phyloP scores from a whole-genome alignment of 148 eudicot species.

The Rhododendron williamsianum region DNA sequence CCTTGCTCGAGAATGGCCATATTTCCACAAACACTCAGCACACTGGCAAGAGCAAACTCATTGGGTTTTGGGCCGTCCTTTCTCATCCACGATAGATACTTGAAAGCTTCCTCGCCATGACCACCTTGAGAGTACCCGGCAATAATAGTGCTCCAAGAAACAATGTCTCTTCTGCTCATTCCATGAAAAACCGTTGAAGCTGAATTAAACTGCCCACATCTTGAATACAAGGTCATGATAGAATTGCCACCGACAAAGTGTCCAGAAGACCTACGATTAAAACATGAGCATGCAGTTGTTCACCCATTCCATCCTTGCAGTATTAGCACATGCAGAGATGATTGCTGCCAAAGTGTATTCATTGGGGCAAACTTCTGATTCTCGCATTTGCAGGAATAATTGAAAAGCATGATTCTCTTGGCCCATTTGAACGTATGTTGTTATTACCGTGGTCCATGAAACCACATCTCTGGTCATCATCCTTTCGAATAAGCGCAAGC shows the following conservation, averaged over 20 bases:
- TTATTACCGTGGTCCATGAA: constrained; percentile 76
- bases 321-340: constrained; percentile 28
- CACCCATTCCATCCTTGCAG: constrained; percentile 43
- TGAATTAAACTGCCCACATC: constrained; percentile 47
- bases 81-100: constrained; percentile 59
- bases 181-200: constrained; percentile 46
- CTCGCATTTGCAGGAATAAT: not conserved
- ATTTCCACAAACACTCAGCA: constrained; percentile 66
- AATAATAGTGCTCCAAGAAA: constrained; percentile 1
- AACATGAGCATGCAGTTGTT: constrained; percentile 71
- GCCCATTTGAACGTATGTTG: constrained; percentile 52
- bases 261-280: constrained; percentile 35
- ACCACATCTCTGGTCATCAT: constrained; percentile 72
- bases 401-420: not conserved
- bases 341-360: constrained; percentile 80
- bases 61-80: constrained; percentile 54
- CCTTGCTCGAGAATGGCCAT: constrained; percentile 88
- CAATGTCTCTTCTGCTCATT: constrained; percentile 47
- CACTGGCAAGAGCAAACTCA: constrained; percentile 37
- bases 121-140: constrained; percentile 52
- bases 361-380: constrained; percentile 51
- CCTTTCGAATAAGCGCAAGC: constrained; percentile 53
- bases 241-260: constrained; percentile 77
- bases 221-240: constrained; percentile 66
- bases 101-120: constrained; percentile 64